These are phyloP conservation scores for Hymenotorrendiella dingleyae DNA, from an alignment of 2,329 filamentous ascomycete species.

Conservation along the genomic window DNA sequence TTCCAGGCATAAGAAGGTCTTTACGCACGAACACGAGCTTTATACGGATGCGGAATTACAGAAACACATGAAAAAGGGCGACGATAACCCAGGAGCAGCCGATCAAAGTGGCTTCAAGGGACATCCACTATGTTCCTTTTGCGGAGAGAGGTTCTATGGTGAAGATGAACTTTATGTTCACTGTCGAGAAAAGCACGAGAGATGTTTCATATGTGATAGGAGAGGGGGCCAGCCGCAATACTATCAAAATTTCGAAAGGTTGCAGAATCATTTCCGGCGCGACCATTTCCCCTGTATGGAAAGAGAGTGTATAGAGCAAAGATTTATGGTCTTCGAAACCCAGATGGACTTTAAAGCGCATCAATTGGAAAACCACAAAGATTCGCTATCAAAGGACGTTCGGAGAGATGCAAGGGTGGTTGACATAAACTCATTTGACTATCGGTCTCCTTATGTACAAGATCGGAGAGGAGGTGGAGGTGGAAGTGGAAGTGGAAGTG, in stretches of 20 bases:
- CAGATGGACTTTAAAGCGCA: constrained; percentile 95
- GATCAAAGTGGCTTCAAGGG: constrained; percentile 96
- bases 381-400: constrained; percentile 73
- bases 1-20: constrained; percentile 92
- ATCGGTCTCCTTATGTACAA: constrained; percentile 63
- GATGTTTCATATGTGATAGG: constrained; percentile 89
- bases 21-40: constrained; percentile 94
- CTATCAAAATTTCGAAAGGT: constrained; percentile 78
- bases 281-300: constrained; percentile 86
- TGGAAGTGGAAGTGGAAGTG: constrained; percentile 36
- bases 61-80: constrained; percentile 83
- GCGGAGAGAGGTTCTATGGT: constrained; percentile 86
- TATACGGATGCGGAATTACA: constrained; percentile 77
- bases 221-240: constrained; percentile 65
- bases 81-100: constrained; percentile 80
- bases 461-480: constrained; percentile 44
- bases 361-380: constrained; percentile 76
- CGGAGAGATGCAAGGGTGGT: constrained; percentile 78
- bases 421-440: constrained; percentile 81
- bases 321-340: constrained; percentile 93
- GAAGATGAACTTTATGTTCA: constrained; percentile 93
- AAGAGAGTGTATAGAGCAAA: constrained; percentile 87
- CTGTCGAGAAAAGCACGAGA: constrained; percentile 88
- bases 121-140: constrained; percentile 92
- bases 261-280: constrained; percentile 80